Conservation (phyloP, 2,329 filamentous ascomycete genomes). For the Furcasterigmium sp. region DNA sequence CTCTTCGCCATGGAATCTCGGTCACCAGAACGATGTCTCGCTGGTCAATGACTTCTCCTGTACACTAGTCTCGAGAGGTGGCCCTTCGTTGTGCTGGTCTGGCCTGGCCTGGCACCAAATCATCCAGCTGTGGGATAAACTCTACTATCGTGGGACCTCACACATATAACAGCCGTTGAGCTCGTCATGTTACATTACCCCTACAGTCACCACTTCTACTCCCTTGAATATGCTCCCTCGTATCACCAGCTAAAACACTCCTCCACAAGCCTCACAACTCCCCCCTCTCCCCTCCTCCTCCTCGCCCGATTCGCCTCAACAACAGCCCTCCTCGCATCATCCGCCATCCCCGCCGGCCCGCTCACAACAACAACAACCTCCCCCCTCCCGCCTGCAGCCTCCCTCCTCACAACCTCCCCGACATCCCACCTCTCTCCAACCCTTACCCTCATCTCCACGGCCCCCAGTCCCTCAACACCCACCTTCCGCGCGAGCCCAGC, state of each 20-base stretch:
- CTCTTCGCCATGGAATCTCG: too few relatives aligned
- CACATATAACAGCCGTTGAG: too few relatives aligned
- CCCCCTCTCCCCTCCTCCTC: background rate
- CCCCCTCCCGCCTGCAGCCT: background rate
- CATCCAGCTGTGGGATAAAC: too few relatives aligned
- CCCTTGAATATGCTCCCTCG: background rate
- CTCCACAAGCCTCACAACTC: slow-evolving; percentile 2
- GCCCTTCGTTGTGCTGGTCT: too few relatives aligned
- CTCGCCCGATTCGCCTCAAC: slow-evolving; percentile 4
- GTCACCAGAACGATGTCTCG: too few relatives aligned
- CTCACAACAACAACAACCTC: slow-evolving; percentile 11
- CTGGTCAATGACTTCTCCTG: too few relatives aligned
- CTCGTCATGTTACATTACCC: too few relatives aligned
- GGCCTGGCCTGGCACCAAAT: too few relatives aligned
- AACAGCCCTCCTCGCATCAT: slow-evolving; percentile 11
- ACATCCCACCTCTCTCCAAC: slow-evolving; percentile 5
- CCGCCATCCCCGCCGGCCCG: slow-evolving; percentile 12
- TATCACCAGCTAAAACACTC: slow-evolving; percentile 2
- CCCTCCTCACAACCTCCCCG: slow-evolving; percentile 4
- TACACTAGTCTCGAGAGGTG: too few relatives aligned
- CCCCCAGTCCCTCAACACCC: background rate
- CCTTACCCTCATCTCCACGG: background rate
- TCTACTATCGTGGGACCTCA: too few relatives aligned
- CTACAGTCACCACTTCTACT: background rate
- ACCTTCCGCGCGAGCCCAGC: slow-evolving; percentile 5